Conservation (phyloP, 768 basidiomycete genomes). For the Lactifluus subvellereus region DNA sequence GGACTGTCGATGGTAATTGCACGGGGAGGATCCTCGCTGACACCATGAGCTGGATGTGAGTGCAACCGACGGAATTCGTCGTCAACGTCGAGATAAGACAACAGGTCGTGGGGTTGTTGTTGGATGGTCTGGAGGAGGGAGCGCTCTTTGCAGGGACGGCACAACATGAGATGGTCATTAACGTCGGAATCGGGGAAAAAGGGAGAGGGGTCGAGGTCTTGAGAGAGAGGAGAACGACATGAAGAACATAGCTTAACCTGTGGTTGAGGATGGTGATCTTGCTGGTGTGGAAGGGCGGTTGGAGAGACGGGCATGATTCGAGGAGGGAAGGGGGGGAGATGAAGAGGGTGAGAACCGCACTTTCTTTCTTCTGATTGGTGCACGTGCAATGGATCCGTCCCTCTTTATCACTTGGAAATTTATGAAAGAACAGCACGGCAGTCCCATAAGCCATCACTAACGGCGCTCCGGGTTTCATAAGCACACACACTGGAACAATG, state of each 20-base stretch:
- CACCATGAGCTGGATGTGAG: conserved; percentile 3
- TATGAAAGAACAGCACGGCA: not conserved
- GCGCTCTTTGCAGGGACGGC: conserved; percentile 21
- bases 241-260: conserved; percentile 23
- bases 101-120: conserved; percentile 9
- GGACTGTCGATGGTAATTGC: not conserved
- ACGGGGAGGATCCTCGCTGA: conserved; percentile 13
- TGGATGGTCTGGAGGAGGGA: conserved; percentile 7
- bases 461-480: not conserved
- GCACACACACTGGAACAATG: not conserved
- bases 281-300: conserved; percentile 11
- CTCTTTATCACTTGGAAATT: not conserved
- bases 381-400: conserved; percentile 11
- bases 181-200: conserved; percentile 19
- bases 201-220: conserved; percentile 17
- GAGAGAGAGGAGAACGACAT: conserved; percentile 21
- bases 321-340: not conserved
- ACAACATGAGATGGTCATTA: conserved; percentile 21
- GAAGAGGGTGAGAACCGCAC: not conserved
- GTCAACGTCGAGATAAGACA: not conserved
- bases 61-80: conserved; percentile 4
- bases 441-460: not conserved
- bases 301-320: conserved; percentile 16
- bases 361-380: not conserved
- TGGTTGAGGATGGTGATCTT: conserved; percentile 10